Conservation (phyloP, 257 asterid genomes). For the Nicotiana obtusifolia region DNA sequence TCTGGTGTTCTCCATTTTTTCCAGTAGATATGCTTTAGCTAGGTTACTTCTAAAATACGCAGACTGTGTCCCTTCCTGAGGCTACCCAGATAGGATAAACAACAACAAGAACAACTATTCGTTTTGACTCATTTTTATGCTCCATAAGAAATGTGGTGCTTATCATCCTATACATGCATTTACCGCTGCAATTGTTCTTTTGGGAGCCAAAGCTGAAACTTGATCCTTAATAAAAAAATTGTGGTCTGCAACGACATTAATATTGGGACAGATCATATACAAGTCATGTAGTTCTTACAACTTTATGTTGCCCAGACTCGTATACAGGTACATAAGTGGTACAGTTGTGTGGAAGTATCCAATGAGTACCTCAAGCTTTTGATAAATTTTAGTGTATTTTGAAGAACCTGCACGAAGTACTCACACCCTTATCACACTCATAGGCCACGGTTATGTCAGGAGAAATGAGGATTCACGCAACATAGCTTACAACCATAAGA, state of each 20-base stretch:
- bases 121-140: not conserved
- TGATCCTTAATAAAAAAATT: not conserved
- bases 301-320: not conserved
- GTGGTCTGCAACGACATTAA: not conserved
- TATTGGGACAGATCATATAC: not conserved
- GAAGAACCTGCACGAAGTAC: not conserved
- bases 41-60: not conserved
- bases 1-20: not conserved
- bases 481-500: not conserved
- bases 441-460: not conserved
- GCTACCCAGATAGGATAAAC: not conserved
- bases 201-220: not conserved
- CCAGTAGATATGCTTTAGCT: not conserved
- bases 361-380: not conserved
- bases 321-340: not conserved
- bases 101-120: not conserved
- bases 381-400: not conserved
- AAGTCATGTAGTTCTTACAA: slow-evolving; percentile 1
- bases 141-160: not conserved
- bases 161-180: not conserved
- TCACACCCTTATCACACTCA: not conserved
- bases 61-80: not conserved
- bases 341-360: not conserved
- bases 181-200: not conserved
- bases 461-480: not conserved